Conservation (phyloP, 805 yeast species). For the Jamesozyma jinghongensis region DNA sequence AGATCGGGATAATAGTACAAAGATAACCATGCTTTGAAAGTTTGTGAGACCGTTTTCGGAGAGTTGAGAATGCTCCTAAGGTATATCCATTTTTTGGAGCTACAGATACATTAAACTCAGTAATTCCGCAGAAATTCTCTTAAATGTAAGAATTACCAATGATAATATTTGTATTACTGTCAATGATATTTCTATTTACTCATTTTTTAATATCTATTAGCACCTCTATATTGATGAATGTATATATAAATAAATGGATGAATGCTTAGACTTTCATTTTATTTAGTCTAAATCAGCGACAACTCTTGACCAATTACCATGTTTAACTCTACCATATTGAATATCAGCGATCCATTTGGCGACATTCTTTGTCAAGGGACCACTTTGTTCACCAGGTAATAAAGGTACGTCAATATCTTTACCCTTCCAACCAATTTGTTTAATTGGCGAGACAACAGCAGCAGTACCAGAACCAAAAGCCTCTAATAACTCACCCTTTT, state of each 20-base stretch:
- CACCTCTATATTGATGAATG: too few relatives aligned
- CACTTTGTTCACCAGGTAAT: constrained; percentile 67
- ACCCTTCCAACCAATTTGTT: constrained; percentile 74
- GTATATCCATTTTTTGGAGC: too few relatives aligned
- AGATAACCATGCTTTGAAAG: too few relatives aligned
- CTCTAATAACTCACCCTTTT: constrained; percentile 76
- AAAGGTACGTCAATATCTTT: constrained; percentile 69
- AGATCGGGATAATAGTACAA: too few relatives aligned
- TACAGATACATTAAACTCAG: too few relatives aligned
- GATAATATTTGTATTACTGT: too few relatives aligned
- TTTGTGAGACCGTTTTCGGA: too few relatives aligned
- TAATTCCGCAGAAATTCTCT: too few relatives aligned
- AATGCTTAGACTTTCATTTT: neutral
- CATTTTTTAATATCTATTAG: too few relatives aligned
- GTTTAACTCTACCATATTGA: constrained; percentile 79
- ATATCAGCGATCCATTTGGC: constrained; percentile 80
- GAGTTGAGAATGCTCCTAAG: too few relatives aligned
- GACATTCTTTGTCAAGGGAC: constrained; percentile 66
- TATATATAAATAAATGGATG: neutral
- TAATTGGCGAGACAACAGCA: constrained; percentile 90
- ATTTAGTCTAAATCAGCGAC: constrained; percentile 25
- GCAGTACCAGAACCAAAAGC: constrained; percentile 98
- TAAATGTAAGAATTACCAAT: too few relatives aligned
- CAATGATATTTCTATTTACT: too few relatives aligned
- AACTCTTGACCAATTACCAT: constrained; percentile 41